Conservation (phyloP, 2,329 filamentous ascomycete genomes). For the Talaromyces verruculosus region DNA sequence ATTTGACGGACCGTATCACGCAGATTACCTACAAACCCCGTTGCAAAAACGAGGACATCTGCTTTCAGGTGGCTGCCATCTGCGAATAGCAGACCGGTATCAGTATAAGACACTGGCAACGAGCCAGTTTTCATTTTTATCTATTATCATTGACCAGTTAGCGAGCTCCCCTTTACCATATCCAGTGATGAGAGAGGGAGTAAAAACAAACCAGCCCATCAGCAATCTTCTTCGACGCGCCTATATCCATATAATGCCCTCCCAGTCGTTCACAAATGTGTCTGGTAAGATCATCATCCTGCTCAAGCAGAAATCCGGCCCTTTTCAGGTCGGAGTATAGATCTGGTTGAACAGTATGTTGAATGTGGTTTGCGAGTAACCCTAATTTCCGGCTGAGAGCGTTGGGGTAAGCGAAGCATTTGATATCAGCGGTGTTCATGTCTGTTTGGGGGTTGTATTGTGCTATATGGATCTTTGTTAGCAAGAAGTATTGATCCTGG, state of each 20-base stretch:
- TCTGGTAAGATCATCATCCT: slow-evolving; percentile 38
- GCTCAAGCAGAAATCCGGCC: slow-evolving; percentile 46
- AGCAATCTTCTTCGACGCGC: slow-evolving; percentile 44
- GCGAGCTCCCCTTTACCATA: not conserved
- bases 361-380: slow-evolving; percentile 30
- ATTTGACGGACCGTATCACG: slow-evolving; percentile 39
- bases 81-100: slow-evolving; percentile 44
- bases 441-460: slow-evolving; percentile 26
- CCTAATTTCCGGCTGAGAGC: slow-evolving; percentile 33
- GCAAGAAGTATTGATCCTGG: too few relatives aligned
- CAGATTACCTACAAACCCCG: slow-evolving; percentile 49
- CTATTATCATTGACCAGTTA: slow-evolving; percentile 25
- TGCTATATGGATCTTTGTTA: slow-evolving; percentile 13
- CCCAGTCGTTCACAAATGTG: slow-evolving; percentile 47
- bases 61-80: slow-evolving; percentile 47
- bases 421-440: slow-evolving; percentile 25
- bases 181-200: not conserved
- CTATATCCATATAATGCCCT: slow-evolving; percentile 52
- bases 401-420: slow-evolving; percentile 27
- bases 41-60: slow-evolving; percentile 50
- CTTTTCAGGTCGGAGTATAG: slow-evolving; percentile 44
- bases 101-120: slow-evolving; percentile 38
- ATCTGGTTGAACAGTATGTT: slow-evolving; percentile 36
- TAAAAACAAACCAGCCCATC: slow-evolving; percentile 32
- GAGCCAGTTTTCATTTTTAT: slow-evolving; percentile 47